Base-by-base conservation (phyloP, 2,329 filamentous ascomycete species). In the Neonectria hederae region DNA sequence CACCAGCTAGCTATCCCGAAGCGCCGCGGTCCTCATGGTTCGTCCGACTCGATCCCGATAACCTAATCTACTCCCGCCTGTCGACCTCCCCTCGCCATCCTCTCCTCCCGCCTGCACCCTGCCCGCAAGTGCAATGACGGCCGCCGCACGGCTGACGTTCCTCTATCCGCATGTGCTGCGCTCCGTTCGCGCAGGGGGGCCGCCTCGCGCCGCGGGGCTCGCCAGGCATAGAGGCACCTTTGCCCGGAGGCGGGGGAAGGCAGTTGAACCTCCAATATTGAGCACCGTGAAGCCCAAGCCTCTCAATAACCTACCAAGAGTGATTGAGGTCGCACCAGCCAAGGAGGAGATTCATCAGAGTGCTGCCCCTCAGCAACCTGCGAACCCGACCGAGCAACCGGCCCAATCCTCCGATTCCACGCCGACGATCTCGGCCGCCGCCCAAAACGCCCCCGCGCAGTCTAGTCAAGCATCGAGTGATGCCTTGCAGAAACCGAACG, bases 81-180 rank as follows among this genome's bases (percentile, higher is more conserved):
- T 49, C 32, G 11, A 30, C 28, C 35, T 10, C 19, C 22, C 48
- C 55, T n/a, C 28, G 19, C 30, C 43, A 19, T 17, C 43, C 48
- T 38, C 35, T n/a, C 24, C 58, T 48, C 46, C 54, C 38, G 55
- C 60, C 38, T 49, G 46, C 45, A 54, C 61, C 49, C 58, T 56
- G 43, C 58, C 56, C 58, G 35, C 49, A 21, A 26, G 45, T 49
- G 76, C 72, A 65, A 92, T 92, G 90, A 84, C 89, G 88, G 84
- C 89, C 67, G 83, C 86, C 24, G 81, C 83, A 65, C 84, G 90
- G 72, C 81, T 92, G 64, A 86, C 87, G 17, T 92, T 92, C 73
- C 82, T 92, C 19, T 92, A 91, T 70, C 89, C 90, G 49, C 87
- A 89, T 69, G 78, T 92, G 59, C 86, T 90, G 77, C 87, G 89